Base-by-base conservation (phyloP, 345 rosid genomes). In the Syzygium jambos region DNA sequence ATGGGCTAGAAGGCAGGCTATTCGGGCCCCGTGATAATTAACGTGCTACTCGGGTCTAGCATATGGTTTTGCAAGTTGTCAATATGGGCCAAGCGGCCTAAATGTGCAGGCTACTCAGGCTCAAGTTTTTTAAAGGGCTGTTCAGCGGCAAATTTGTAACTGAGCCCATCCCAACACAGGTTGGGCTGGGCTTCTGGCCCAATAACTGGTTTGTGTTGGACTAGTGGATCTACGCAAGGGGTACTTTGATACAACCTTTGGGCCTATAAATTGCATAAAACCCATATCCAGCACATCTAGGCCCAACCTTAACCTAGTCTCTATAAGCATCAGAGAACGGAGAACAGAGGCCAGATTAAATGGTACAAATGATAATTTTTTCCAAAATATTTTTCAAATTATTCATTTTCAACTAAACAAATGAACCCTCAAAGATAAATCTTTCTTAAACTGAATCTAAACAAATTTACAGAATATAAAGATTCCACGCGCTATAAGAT, bases 321-420 rank as follows among this genome's bases (percentile, higher is more conserved):
- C 65, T 3, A 11, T 52, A 11, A 27, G 65, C 29, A 59, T 14
- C 27, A 59, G 12, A 25, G n/a, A 43, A 43, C 46, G 46, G 46
- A 43, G 46, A 43, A 43, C 7, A 43, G 46, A 43, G 7, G 46
- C 46, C 46, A 43, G 46, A 43, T 43, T 43, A 43, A 43, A 7
- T 43, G 46, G 46, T 43, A 5, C 80, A 34, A 73, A 10, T 30
- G 5, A 34, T 41, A 1, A 34, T 30, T 34, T 34, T 34, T 2
- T 0, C 0, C 2, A 34, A 73, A 34, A 9, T 17, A 73, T 0
- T 34, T 5, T 19, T 9, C 4, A 73, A 19, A 4, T 38, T 2
- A 9, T 73, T 73, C 25, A 19, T 34, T 38, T 68, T 73, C 16
- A 0, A 11, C 7, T 6, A 38, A 19, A 19, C 21, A 68, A 34